Conservation (phyloP, 2,329 filamentous ascomycete species). For the Pyricularia pennisetigena region DNA sequence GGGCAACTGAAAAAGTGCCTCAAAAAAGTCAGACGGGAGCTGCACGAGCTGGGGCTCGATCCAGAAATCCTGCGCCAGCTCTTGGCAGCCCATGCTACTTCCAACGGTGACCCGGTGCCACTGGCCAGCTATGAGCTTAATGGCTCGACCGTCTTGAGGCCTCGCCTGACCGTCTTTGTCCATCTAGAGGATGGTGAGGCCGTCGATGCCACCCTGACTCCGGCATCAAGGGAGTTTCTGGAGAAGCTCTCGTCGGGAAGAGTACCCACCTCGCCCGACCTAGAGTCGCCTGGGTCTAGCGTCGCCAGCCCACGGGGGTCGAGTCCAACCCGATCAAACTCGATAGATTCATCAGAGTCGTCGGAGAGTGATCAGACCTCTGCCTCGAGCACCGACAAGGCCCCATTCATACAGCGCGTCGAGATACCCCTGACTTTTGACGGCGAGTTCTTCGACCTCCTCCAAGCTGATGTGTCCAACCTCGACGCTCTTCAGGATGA, state of each 20-base stretch:
- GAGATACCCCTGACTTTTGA: conserved; percentile 72
- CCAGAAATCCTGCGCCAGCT: conserved; percentile 59
- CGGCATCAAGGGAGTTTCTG: conserved; percentile 54
- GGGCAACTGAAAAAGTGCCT: conserved; percentile 81
- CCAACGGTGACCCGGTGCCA: conserved; percentile 16
- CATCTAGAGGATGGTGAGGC: conserved; percentile 56
- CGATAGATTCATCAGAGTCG: background rate
- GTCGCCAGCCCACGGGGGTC: background rate
- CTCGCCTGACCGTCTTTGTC: conserved; percentile 61
- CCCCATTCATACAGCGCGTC: conserved; percentile 29
- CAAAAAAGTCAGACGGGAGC: conserved; percentile 66
- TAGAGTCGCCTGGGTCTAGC: background rate
- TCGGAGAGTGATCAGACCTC: background rate
- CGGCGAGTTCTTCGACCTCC: conserved; percentile 66
- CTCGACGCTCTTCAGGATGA: conserved; percentile 58
- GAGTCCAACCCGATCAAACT: background rate
- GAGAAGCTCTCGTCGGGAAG: conserved; percentile 45
- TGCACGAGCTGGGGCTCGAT: conserved; percentile 62
- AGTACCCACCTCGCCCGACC: background rate
- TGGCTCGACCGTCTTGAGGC: conserved; percentile 38
- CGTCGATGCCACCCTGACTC: conserved; percentile 58
- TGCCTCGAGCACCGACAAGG: background rate
- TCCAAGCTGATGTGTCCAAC: conserved; percentile 60
- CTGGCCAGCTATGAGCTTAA: conserved; percentile 42
- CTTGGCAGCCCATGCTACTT: conserved; percentile 38